These are phyloP conservation scores for Lactifluus echinatus DNA, from an alignment of 768 basidiomycete species.

Conservation along the genomic window DNA sequence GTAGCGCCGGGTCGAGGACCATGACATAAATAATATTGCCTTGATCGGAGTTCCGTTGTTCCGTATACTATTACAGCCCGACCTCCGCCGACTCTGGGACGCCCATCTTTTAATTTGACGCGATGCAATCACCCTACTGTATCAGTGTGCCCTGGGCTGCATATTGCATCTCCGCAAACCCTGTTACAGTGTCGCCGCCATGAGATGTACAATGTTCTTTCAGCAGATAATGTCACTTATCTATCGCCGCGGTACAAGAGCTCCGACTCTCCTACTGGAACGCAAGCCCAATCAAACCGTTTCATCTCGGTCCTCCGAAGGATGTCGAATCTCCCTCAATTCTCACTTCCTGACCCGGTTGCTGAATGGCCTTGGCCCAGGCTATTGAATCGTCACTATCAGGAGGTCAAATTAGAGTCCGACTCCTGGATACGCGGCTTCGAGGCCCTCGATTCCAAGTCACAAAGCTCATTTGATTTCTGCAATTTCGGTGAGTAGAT, in stretches of 20 bases:
- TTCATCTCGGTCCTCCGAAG: background rate
- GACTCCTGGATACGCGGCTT: constrained; percentile 33
- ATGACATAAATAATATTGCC: too few species aligned
- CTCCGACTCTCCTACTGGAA: background rate
- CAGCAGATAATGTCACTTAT: too few species aligned
- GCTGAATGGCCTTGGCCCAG: constrained; percentile 39
- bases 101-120: background rate
- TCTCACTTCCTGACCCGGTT: constrained; percentile 34
- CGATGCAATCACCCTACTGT: background rate
- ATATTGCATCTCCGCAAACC: background rate
- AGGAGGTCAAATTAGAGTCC: constrained; percentile 29
- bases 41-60: too few species aligned
- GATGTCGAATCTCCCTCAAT: background rate
- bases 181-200: too few species aligned
- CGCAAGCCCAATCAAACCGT: background rate
- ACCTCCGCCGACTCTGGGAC: too few species aligned
- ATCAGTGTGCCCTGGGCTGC: too few species aligned
- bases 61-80: too few species aligned
- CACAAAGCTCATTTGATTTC: constrained; percentile 34
- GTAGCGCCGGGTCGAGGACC: too few species aligned
- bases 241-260: background rate
- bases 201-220: too few species aligned
- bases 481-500: constrained; percentile 34
- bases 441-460: too few species aligned
- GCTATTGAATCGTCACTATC: constrained; percentile 32